Evolutionary conservation across 1,284 basidiomycete genomes (phyloP), one percentile per base, ranked within the genome.

Genomic region (Mycena sp.): DNA sequence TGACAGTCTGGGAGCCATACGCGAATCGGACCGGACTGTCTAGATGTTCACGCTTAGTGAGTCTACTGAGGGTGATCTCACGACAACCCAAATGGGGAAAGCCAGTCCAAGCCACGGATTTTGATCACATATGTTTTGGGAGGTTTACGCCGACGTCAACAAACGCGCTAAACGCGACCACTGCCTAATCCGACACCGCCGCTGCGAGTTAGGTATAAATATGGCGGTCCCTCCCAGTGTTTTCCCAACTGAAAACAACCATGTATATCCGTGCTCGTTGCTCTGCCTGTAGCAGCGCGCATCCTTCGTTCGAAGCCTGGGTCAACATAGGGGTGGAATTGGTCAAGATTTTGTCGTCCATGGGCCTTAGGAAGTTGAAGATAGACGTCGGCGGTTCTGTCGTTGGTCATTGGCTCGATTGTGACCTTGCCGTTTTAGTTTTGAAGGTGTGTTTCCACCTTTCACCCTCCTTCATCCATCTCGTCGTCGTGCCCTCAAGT

Each of bases 101-200:
- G 7, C 32, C 32, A 14, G 32, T 35, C 32, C 32, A 35, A 35
- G 32, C 32, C 32, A 35, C 9, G 32, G 7, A 9, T 35, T 35
- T 35, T 14, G 32, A 35, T 35, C 9, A 9, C 32, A 35, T 35
- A 7, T 14, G 32, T 14, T 35, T 35, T 35, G 7, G 9, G 32
- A 9, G 9, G 14, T 35, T 35, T 14, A n/a, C n/a, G n/a, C 14
- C 32, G 32, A 9, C 44, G 6, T 49, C 46, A 49, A 54, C 52
- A 44, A 54, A 54, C 52, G 40, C 51, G 51, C 30, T 41, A 40
- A 21, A 54, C 40, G 52, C 32, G 52, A 54, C 40, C 29, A 35
- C 35, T 29, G 40, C 28, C 25, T 32, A 14, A 43, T 19, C 41
- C 26, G 23, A 32, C 40, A 54, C 44, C 30, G 29, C 46, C 29